These are phyloP conservation scores for Coniochaeta prunicola DNA, from an alignment of 2,329 filamentous ascomycete species.

Conservation along the genomic window DNA sequence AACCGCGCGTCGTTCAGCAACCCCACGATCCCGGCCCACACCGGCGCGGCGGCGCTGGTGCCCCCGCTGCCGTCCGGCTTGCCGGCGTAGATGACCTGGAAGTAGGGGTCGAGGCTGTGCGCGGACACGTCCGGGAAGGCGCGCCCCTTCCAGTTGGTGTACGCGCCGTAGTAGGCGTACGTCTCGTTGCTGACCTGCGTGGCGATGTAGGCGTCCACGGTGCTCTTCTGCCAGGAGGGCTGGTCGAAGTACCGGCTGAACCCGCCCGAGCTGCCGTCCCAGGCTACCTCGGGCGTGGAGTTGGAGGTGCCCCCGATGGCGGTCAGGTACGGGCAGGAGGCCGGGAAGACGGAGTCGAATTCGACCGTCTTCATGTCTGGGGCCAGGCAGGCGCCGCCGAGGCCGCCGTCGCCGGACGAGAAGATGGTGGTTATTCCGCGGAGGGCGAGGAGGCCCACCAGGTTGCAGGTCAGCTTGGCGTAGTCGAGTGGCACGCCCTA, in stretches of 20 bases:
- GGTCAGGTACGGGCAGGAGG: conserved; percentile 53
- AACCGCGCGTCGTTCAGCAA: conserved; percentile 59
- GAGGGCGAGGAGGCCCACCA: conserved; percentile 57
- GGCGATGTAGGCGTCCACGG: conserved; percentile 35
- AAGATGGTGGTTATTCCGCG: conserved; percentile 63
- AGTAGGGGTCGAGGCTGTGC: conserved; percentile 14
- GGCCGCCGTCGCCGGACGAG: conserved; percentile 49
- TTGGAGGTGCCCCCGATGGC: conserved; percentile 50
- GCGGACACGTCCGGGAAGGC: conserved; percentile 21
- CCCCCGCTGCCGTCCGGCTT: conserved; percentile 19
- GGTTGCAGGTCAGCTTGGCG: conserved; percentile 40
- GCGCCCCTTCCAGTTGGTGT: conserved; percentile 22
- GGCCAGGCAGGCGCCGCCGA: conserved; percentile 18
- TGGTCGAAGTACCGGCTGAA: conserved; percentile 40
- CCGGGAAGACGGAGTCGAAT: conserved; percentile 35
- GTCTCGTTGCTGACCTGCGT: conserved; percentile 19
- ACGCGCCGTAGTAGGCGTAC: conserved; percentile 40
- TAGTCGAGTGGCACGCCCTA: conserved; percentile 52
- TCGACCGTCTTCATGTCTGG: conserved; percentile 16
- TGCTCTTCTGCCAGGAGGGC: conserved; percentile 36
- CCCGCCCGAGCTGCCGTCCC: conserved; percentile 44
- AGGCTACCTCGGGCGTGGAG: conserved; percentile 41
- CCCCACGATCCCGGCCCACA: conserved; percentile 55
- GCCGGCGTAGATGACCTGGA: conserved; percentile 25
- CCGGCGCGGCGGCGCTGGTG: conserved; percentile 50